phyloP scores from a whole-genome alignment of 306 rosid genomes.

The Corylus americana region DNA sequence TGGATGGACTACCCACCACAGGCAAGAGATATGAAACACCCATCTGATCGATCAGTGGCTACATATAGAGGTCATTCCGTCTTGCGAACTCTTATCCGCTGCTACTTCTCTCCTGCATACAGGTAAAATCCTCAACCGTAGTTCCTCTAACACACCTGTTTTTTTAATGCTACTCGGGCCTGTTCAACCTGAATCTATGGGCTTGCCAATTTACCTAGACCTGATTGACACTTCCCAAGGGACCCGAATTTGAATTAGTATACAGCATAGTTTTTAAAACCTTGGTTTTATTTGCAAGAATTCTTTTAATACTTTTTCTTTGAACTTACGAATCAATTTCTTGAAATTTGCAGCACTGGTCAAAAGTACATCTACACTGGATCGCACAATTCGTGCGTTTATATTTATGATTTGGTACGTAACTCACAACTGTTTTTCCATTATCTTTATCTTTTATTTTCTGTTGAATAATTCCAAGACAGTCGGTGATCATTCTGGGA shows the following conservation, averaged over 20 bases:
- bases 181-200: not conserved
- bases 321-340: not conserved
- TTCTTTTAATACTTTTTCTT: not conserved
- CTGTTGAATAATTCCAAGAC: not conserved
- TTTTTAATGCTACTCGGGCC: not conserved
- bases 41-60: constrained; percentile 68
- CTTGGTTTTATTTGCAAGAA: not conserved
- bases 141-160: not conserved
- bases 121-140: constrained; percentile 49
- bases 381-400: constrained; percentile 68
- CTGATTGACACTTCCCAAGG: not conserved
- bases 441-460: not conserved
- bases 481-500: not conserved
- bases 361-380: constrained; percentile 95
- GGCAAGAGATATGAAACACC: constrained; percentile 59
- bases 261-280: not conserved
- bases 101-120: constrained; percentile 81
- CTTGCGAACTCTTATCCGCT: constrained; percentile 78
- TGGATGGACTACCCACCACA: constrained; percentile 86
- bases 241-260: not conserved
- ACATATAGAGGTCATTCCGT: constrained; percentile 89
- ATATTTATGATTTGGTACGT: constrained; percentile 88
- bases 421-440: not conserved
- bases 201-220: not conserved
- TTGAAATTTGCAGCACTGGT: constrained; percentile 78